Base-by-base conservation (phyloP, 2,329 filamentous ascomycete species). In the Colletotrichum tabaci region DNA sequence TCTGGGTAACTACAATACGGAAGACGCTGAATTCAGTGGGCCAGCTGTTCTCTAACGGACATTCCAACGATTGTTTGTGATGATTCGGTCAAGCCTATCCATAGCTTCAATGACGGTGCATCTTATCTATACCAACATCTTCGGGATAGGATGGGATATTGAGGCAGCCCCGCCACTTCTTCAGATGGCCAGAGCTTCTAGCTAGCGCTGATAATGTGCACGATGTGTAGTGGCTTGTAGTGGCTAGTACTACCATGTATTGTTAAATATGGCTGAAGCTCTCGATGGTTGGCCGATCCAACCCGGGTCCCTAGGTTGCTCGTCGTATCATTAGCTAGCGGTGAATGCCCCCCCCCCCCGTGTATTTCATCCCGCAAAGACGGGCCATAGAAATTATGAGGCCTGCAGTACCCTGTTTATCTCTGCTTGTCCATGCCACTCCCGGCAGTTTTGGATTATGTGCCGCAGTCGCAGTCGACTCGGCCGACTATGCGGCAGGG, bases 161-260 rank as follows among this genome's bases (percentile, higher is more conserved):
- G 46, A 15, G n/a, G 49, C 23, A 38, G 35, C 49, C 56, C 62
- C 67, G 53, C 53, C 67, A 42, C 35, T 38, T 49, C 38, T 16
- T 21, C 9, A 49, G 18, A 66, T 50, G 64, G 68, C 57, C 68
- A 71, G 58, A 67, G 64, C 68, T 71, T 52, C 46, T 38, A 53
- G 52, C 44, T 71, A 62, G 64, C n/a, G n/a, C 26, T 40, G 49
- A 52, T 55, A 12, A 44, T 38, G 35, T 16, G 44, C 23, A 55
- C 16, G 26, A 35, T 49, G 30, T 46, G n/a, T 56, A 4, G 40
- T 30, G 42, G 12, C 12, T 38, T 10, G 9, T 38, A 38, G 2
- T 9, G 35, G 35, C 35, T 38, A 38, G 9, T 38, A 10, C 8
- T 38, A 10, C 8, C 35, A 38, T 10, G 9, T 10, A 38, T 38